Conservation (phyloP, 108 stramenopile species). For the Bacterosira constricta region DNA sequence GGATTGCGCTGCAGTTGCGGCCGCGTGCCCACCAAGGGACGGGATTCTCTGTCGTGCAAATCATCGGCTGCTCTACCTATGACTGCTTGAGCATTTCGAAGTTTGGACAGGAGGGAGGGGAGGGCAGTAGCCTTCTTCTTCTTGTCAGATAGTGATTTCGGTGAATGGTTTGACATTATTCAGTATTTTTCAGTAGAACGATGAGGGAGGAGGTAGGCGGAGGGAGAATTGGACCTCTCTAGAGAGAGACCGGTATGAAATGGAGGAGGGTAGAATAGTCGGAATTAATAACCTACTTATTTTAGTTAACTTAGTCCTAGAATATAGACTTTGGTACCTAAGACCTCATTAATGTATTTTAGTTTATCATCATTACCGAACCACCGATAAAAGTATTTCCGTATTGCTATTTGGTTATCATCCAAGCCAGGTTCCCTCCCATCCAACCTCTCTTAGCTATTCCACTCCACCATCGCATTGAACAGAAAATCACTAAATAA, state of each 20-base stretch:
- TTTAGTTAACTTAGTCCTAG: no score
- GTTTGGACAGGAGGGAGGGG: slow-evolving; percentile 38
- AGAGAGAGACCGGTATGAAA: not conserved
- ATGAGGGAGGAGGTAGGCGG: not conserved
- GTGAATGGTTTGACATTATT: slow-evolving; percentile 13
- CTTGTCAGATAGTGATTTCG: slow-evolving; percentile 15
- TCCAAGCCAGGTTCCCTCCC: no score
- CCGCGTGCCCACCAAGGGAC: slow-evolving; percentile 25
- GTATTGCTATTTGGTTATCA: no score
- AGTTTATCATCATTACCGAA: no score
- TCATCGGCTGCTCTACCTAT: slow-evolving; percentile 23
- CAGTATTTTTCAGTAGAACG: not conserved
- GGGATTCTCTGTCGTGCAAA: slow-evolving; percentile 25
- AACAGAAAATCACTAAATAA: not conserved
- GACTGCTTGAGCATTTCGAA: slow-evolving; percentile 40
- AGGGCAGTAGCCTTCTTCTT: slow-evolving; percentile 48
- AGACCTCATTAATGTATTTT: no score
- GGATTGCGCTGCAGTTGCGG: slow-evolving; percentile 2
- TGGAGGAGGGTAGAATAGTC: no score
- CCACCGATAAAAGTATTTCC: no score
- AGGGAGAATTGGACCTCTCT: not conserved
- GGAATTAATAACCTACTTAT: no score
- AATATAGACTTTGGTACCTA: no score
- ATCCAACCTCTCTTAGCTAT: no score
- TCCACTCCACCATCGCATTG: not conserved